These are phyloP conservation scores for Phyllosticta capitalensis DNA, from an alignment of 2,329 filamentous ascomycete genomes.

Conservation along the genomic window DNA sequence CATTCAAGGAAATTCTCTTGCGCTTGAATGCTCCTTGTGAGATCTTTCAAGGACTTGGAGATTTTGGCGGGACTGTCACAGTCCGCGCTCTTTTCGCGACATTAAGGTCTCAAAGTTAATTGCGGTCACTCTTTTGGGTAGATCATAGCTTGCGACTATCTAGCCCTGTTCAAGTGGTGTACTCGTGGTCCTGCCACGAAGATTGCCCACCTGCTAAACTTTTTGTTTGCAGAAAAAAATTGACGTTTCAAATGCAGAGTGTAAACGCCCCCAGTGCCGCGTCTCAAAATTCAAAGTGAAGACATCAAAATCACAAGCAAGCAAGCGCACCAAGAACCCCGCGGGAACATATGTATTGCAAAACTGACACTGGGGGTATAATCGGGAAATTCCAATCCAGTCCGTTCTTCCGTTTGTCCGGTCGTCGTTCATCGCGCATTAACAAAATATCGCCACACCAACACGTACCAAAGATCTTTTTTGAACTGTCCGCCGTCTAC, in stretches of 20 bases:
- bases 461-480: background rate
- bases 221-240: too few species aligned
- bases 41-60: too few species aligned
- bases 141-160: too few species aligned
- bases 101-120: too few species aligned
- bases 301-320: background rate
- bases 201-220: too few species aligned
- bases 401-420: background rate
- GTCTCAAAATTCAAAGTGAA: background rate
- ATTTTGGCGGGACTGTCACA: too few species aligned
- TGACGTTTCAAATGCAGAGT: background rate
- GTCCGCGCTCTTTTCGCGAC: too few species aligned
- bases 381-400: background rate
- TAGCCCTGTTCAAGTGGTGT: too few species aligned
- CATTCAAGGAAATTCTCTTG: too few species aligned
- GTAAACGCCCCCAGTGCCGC: background rate
- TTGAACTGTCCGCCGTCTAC: background rate
- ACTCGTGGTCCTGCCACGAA: too few species aligned
- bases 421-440: background rate
- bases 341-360: background rate
- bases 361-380: background rate
- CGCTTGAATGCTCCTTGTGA: too few species aligned
- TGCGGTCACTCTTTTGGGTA: too few species aligned
- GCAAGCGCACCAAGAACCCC: background rate
- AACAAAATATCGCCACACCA: background rate